Percentiles rank a stretch among this genome's conserved stretches.
Conservation (phyloP, 306 rosid species). For the Abrus pulchellus region DNA sequence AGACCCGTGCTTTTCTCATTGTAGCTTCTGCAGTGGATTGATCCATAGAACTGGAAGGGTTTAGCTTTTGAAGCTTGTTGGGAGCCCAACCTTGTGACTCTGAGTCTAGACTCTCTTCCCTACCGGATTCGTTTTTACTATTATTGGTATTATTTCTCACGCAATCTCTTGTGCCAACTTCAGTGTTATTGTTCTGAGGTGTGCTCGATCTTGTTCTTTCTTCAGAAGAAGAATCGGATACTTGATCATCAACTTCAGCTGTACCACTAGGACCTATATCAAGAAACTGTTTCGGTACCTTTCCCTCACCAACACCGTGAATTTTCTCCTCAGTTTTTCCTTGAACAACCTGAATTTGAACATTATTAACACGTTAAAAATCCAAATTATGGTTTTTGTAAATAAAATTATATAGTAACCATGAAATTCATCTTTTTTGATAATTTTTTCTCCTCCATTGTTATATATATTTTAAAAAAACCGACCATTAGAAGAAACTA, state of each 20-base stretch:
- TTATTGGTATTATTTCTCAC: conserved; percentile 35
- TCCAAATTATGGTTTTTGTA: neutral
- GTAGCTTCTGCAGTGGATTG: conserved; percentile 79
- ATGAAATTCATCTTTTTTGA: too few relatives aligned
- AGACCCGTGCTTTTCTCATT: conserved; percentile 97
- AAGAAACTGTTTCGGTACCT: conserved; percentile 71
- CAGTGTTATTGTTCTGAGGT: conserved; percentile 57
- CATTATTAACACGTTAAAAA: conserved; percentile 9
- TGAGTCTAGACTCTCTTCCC: conserved; percentile 85
- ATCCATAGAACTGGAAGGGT: conserved; percentile 57
- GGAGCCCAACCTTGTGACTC: conserved; percentile 76
- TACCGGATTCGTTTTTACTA: conserved; percentile 56
- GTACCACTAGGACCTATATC: conserved; percentile 67
- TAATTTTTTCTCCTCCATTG: neutral
- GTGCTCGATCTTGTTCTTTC: conserved; percentile 80
- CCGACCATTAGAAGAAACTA: neutral
- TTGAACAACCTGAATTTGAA: conserved; percentile 55
- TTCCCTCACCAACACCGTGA: conserved; percentile 53
- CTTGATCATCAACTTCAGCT: conserved; percentile 55
- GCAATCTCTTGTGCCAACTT: conserved; percentile 39
- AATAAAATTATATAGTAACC: neutral
- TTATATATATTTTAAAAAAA: neutral
- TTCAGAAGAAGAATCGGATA: conserved; percentile 76
- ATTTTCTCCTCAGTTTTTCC: conserved; percentile 58
- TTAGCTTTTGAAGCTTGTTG: conserved; percentile 65